Conservation (phyloP, 306 rosid genomes). For the Castanospermum australe region DNA sequence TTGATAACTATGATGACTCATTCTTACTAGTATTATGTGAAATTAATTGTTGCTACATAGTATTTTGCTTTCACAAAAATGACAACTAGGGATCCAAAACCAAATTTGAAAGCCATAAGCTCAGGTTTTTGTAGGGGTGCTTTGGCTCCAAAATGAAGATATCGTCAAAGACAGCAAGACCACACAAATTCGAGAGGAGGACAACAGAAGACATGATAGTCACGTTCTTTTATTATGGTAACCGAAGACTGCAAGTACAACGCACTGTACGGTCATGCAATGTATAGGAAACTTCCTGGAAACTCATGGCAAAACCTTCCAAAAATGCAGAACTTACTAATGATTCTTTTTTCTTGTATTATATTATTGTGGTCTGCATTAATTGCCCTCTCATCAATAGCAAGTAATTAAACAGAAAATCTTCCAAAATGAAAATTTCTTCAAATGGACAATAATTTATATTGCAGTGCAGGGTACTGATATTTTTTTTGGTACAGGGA, state of each 20-base stretch:
- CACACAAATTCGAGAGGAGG: background rate
- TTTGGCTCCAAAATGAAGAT: background rate
- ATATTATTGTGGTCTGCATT: too few species aligned
- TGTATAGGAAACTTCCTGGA: background rate
- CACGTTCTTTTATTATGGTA: background rate
- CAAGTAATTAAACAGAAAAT: too few species aligned
- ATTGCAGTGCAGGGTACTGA: too few species aligned
- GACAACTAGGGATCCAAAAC: too few species aligned
- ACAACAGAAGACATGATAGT: too few species aligned
- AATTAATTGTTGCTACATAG: too few species aligned
- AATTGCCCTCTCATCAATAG: too few species aligned
- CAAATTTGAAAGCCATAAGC: slow-evolving; percentile 4
- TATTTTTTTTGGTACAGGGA: too few species aligned
- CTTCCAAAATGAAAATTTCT: background rate
- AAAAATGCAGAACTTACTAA: background rate
- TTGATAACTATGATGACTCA: too few species aligned
- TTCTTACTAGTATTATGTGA: too few species aligned
- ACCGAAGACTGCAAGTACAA: background rate
- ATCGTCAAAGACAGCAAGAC: background rate
- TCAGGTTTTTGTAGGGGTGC: background rate
- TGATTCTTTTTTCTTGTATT: too few species aligned
- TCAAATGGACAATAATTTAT: background rate
- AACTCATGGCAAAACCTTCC: background rate
- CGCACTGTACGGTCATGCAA: background rate
- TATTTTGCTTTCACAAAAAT: too few species aligned